Percentiles rank a stretch among this genome's conserved stretches.
Evolutionary conservation across 2,329 filamentous ascomycete species (phyloP).

Genomic region (Neobulgaria alba): DNA sequence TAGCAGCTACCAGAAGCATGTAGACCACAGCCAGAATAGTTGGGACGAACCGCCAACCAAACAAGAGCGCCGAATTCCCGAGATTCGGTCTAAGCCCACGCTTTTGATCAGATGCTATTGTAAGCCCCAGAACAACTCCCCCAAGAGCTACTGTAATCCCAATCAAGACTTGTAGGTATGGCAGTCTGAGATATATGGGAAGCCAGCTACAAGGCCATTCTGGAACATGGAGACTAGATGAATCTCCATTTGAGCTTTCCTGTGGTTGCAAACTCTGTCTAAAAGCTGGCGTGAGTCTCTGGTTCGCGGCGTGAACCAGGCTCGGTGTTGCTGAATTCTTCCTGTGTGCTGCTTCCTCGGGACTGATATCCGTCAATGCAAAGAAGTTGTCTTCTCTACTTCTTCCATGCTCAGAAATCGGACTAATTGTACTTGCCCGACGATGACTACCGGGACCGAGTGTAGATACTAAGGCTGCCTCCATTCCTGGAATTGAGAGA

Average conservation of each 20-base stretch:
- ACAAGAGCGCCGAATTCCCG: slow-evolving; percentile 6
- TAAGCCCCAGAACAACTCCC: slow-evolving; percentile 4
- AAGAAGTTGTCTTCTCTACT: neutral
- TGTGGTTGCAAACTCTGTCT: neutral
- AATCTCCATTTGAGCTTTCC: neutral
- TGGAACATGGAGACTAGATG: neutral
- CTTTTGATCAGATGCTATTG: slow-evolving; percentile 5
- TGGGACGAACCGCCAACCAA: slow-evolving; percentile 13
- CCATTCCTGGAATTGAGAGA: neutral
- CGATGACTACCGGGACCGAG: neutral
- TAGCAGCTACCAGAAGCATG: slow-evolving; percentile 7
- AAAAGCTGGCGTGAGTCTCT: neutral
- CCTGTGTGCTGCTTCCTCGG: slow-evolving; percentile 3
- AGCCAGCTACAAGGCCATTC: slow-evolving; percentile 9
- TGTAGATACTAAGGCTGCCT: neutral
- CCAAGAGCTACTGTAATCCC: slow-evolving; percentile 8
- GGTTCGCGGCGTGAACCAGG: neutral
- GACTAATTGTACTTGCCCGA: neutral
- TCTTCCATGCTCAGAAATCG: neutral
- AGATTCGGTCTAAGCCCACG: slow-evolving; percentile 8
- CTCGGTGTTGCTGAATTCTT: neutral
- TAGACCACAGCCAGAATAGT: slow-evolving; percentile 13
- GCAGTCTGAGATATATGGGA: slow-evolving; percentile 6
- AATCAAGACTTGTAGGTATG: slow-evolving; percentile 7
- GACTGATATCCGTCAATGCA: neutral